Evolutionary conservation across 1,284 basidiomycete species (phyloP).

Genomic region (Cutaneotrichosporon cavernicola): DNA sequence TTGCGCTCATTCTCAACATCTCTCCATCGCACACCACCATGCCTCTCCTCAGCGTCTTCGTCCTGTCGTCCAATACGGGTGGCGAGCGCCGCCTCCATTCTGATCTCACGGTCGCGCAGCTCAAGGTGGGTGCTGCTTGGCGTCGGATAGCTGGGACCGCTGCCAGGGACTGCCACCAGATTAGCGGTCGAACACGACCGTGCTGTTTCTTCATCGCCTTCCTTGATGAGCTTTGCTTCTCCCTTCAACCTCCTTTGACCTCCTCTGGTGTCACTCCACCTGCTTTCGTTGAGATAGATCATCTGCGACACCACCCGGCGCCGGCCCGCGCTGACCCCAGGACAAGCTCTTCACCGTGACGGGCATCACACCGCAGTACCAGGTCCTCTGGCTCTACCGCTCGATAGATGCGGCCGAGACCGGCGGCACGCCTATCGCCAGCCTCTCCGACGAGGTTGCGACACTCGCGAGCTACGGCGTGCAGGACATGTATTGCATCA

Average conservation of each 20-base stretch:
- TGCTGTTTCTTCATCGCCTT: neutral
- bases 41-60: conserved; percentile 62
- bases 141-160: neutral
- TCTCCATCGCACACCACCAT: conserved; percentile 8
- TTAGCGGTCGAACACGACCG: no score
- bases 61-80: conserved; percentile 79
- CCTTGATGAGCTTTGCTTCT: neutral
- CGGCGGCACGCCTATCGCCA: conserved; percentile 55
- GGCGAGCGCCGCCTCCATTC: conserved; percentile 80
- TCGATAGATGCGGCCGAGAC: conserved; percentile 56
- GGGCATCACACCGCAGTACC: conserved; percentile 75
- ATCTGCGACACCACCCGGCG: no score
- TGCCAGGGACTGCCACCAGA: neutral
- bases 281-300: no score
- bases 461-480: conserved; percentile 72
- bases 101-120: conserved; percentile 67
- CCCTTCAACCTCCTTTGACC: no score
- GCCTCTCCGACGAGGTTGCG: conserved; percentile 65
- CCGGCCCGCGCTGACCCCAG: conserved; percentile 52
- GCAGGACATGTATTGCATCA: conserved; percentile 58
- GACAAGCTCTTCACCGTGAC: conserved; percentile 83
- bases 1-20: neutral
- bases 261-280: no score
- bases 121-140: conserved; percentile 63
- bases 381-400: conserved; percentile 65